Evolutionary conservation across 352 stramenopile species (phyloP), one percentile per base, ranked within the genome.

Genomic region (Globisporangium carolinianum): DNA sequence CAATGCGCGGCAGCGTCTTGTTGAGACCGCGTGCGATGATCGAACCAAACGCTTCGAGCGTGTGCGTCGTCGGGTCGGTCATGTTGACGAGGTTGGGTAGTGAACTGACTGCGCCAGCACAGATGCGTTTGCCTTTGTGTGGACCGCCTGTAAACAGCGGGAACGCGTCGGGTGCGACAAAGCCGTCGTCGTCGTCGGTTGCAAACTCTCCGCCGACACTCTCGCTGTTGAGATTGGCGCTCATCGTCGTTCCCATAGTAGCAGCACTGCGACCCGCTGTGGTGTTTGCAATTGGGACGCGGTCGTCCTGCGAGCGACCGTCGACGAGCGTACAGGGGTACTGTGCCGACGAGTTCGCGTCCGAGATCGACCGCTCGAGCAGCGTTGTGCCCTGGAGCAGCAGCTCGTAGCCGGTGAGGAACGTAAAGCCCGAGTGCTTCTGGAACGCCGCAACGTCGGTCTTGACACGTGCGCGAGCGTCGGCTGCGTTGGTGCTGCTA

Each of bases 281-380:
- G 24, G 24, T 32, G 24, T 32, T 32, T 32, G 24, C 3, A 32
- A 4, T 11, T 42, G 38, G 38, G 38, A 38, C 51, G 6, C 39
- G 35, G 39, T 55, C 51, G 39, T 58, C 53, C 42, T 49, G 42
- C 4, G 53, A 12, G 14, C 17, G 45, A 17, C 55, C 55, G 24
- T 61, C 55, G 6, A 61, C 55, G 36, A 61, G 32, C 36, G 45
- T 53, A 46, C 55, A 61, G 12, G 55, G 55, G 42, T 61, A 61
- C 10, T 6, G 8, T 2, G 53, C 17, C 35, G 53, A 42, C 41
- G 45, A 42, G 53, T 58, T 58, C 32, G 41, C 35, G 43, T 58
- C 53, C 39, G 53, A 58, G 45, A 58, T 42, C 4, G 53, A 49
- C 14, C 53, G 41, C 42, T 58, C 53, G 35, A 53, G 37, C 5